A percentile compares a stretch with the other conserved stretches of the same genome.
These are phyloP conservation scores for Fraxinus quadrangulata DNA, from an alignment of 257 asterid genomes.

Conservation along the genomic window DNA sequence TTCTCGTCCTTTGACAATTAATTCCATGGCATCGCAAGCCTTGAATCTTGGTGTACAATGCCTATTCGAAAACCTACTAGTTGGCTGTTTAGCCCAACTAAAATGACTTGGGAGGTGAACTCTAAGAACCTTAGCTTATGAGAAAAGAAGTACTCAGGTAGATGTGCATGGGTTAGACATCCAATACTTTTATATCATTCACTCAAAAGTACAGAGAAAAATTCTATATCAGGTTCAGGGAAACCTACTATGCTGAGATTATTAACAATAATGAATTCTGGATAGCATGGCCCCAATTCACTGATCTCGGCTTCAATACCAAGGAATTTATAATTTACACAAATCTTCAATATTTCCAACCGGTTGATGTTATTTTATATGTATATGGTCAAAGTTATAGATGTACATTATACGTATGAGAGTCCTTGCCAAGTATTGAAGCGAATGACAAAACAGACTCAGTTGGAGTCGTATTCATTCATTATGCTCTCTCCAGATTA, in stretches of 20 bases:
- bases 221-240: not conserved
- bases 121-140: not conserved
- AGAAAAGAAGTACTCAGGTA: not conserved
- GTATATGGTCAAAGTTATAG: not conserved
- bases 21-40: not conserved
- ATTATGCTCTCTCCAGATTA: slow-evolving; percentile 22
- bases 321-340: slow-evolving; percentile 2
- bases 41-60: not conserved
- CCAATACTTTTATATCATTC: not conserved
- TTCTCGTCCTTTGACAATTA: not conserved
- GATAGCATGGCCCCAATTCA: not conserved
- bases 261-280: slow-evolving; percentile 2
- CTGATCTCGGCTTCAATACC: slow-evolving; percentile 8
- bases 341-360: not conserved
- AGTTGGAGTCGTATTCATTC: slow-evolving; percentile 6
- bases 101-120: not conserved
- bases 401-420: not conserved
- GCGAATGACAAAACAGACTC: slow-evolving; percentile 4
- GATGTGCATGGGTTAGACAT: not conserved
- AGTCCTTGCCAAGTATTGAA: slow-evolving; percentile 4
- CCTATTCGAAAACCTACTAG: not conserved
- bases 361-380: not conserved
- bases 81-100: not conserved
- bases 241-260: not conserved
- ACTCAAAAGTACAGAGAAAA: not conserved